Base-by-base conservation (phyloP, 2,329 filamentous ascomycete species). In the Ophiognomonia clavigignenti-juglandacearum region DNA sequence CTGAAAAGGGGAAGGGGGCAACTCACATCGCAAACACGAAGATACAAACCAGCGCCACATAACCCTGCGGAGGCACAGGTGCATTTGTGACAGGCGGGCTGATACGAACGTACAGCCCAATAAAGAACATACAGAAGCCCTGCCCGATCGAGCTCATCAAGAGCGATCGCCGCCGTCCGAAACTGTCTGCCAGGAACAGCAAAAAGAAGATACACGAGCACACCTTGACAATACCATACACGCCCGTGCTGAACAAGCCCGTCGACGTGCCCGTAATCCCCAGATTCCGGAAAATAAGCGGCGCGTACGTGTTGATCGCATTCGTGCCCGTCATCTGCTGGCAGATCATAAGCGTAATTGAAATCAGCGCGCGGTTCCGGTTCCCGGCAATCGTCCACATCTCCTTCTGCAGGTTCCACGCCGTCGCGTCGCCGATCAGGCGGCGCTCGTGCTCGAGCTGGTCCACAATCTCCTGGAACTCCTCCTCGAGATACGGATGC, bases 161-260 rank as follows among this genome's bases (percentile, higher is more conserved):
- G 7, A 43, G 40, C 16, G 40, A 43, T 10, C 19, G 14, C n/a
- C 40, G 26, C 14, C 40, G 40, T 3, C 40, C 40, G 19, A 43
- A 22, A 20, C 22, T 62, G 1, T 58, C 57, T 6, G 76, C 77
- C 43, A 77, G 71, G 58, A 81, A 80, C 51, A 81, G 60, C 26
- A 84, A 64, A 70, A 83, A 84, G 54, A 68, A 61, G 16, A 73
- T 69, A 57, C 78, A 82, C 37, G 74, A 71, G 23, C 69, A 59
- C 64, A 81, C 78, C 61, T 83, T 83, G 47, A 83, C 74, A 45
- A 83, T 75, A 23, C 79, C 79, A 61, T 82, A 83, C 57, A 83
- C 74, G 20, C 80, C 79, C 0, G 80, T 82, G 26, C 78, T 77
- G 60, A 83, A 79, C 27, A 83, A 73, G 35, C 70, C 71, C 38